Evolutionary conservation across 2,329 filamentous ascomycete genomes (phyloP), one percentile per base, ranked within the genome.

Genomic region (Sporothrix euskadiensis): DNA sequence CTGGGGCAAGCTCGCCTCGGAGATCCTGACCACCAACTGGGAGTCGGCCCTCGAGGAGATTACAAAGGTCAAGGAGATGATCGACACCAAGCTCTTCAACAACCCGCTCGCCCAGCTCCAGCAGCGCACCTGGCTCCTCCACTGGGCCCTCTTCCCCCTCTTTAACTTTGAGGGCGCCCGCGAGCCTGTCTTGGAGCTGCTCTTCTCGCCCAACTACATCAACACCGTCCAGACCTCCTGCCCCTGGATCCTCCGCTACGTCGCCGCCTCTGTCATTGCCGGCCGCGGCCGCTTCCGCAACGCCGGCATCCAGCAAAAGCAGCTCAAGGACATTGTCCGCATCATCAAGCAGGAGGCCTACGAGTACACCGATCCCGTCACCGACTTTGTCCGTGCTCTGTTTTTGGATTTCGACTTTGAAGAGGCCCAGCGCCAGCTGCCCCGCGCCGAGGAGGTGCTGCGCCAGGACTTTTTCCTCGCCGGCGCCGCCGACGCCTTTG

Each of bases 221-320:
- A 99, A 98, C 89, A 98, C 95, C 79, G 98, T 99, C 83, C 96
- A 99, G 88, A 98, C 96, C 74, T 92, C 91, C 79, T 98, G 94
- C 87, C 95, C 96, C 7, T 99, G 96, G 96, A 90, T 97, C 76
- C 88, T 99, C 79, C 91, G 96, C 78, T 99, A 99, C 84, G 88
- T 99, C 74, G 91, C 94, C 75, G 94, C 94, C 69, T 93, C 95
- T 77, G 95, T 99, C 79, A 97, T 99, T 83, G 97, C 94, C 76
- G 96, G 95, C 85, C 93, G 94, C 75, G 90, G 87, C 81, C 91
- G 94, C 77, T 83, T 89, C 61, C 91, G 94, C 81, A 97, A 96
- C 85, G 92, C 91, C 73, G 90, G 90, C 77, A 86, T 90, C 79
- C 97, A 99, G 86, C 95, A 98, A 87, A 98, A 97, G 88, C 96